Conservation (phyloP, 2,329 filamentous ascomycete species). For the Cercospora janseana region DNA sequence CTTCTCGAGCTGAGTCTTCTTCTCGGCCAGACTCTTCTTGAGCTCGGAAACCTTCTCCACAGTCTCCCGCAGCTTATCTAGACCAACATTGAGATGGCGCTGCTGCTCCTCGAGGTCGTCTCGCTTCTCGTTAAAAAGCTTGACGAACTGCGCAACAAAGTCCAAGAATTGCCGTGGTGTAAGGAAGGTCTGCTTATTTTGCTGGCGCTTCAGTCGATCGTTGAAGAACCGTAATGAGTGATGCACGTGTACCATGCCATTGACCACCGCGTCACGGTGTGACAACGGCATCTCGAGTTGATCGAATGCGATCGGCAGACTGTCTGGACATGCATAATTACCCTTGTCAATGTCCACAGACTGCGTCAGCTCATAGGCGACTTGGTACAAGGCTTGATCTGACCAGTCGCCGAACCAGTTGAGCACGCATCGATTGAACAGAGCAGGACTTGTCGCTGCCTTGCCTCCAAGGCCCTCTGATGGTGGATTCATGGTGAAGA, state of each 20-base stretch:
- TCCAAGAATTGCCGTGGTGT: slow-evolving; percentile 97
- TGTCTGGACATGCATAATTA: slow-evolving; percentile 82
- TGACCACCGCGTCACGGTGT: slow-evolving; percentile 88
- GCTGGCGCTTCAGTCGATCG: slow-evolving; percentile 80
- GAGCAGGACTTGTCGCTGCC: slow-evolving; percentile 91
- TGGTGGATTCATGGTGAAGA: slow-evolving; percentile 99
- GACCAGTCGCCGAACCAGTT: slow-evolving; percentile 99
- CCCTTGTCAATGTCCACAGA: slow-evolving; percentile 91
- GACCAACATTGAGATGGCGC: slow-evolving; percentile 93
- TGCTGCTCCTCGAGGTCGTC: slow-evolving; percentile 99
- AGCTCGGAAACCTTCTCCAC: slow-evolving; percentile 96
- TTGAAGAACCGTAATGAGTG: slow-evolving; percentile 93
- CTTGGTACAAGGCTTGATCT: slow-evolving; percentile 97
- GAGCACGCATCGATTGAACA: slow-evolving; percentile 99
- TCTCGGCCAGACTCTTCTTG: slow-evolving; percentile 84
- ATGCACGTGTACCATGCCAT: slow-evolving; percentile 98
- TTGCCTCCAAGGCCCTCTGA: slow-evolving; percentile 93
- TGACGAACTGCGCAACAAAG: slow-evolving; percentile 96
- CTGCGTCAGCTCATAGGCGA: slow-evolving; percentile 90
- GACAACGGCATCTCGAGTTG: slow-evolving; percentile 79
- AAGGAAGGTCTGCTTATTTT: slow-evolving; percentile 87
- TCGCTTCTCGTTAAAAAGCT: slow-evolving; percentile 95
- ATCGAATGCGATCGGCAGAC: slow-evolving; percentile 87
- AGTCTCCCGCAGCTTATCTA: slow-evolving; percentile 95
- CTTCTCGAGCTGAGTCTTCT: slow-evolving; percentile 87